Evolutionary conservation across 495 filamentous ascomycete species (phyloP), one percentile per base, ranked within the genome.

Genomic region (Penicillium simplicissimum): DNA sequence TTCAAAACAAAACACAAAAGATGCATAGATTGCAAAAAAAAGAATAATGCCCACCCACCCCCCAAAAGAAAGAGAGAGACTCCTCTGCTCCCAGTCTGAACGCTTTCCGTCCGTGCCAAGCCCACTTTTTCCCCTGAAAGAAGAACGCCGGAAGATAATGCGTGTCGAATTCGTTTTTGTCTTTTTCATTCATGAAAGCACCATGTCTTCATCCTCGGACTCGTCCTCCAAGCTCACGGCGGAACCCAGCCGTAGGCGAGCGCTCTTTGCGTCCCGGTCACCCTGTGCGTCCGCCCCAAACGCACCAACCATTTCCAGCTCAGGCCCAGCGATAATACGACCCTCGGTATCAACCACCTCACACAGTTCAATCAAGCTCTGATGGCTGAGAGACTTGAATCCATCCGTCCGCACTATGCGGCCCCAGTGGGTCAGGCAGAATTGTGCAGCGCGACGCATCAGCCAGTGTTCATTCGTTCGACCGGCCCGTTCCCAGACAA

Each of bases 341-440:
- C 92, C 92, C 62, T 98, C 95, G 61, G 85, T 87, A 71, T 98
- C 96, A 28, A 96, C 88, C 65, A 96, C 92, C 70, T 95, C 91
- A 57, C 90, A 95, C n/a, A 98, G 81, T 67, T 96, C 92, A 51
- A 97, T 87, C 40, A 97, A 79, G 54, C 90, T 90, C 37, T 81
- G 74, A 47, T 90, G 87, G 55, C 86, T 89, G 45, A 98, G 80
- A 51, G 85, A 85, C 66, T 88, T 84, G 79, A 98, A 98, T 0
- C 90, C 93, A 19, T 84, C 81, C 0, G 93, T 97, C 45, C 96
- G 87, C 21, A 97, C 94, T 19, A 98, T 84, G 33, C 96, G 88
- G 52, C 95, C 95, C 96, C 96, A 98, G 76, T 98, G 88, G 37
- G 87, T 86, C 67, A 98, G 84, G 67, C 91, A 96, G 74, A 96